These are phyloP conservation scores for Rhodocollybia butyracea DNA, from an alignment of 768 basidiomycete genomes.

Conservation along the genomic window DNA sequence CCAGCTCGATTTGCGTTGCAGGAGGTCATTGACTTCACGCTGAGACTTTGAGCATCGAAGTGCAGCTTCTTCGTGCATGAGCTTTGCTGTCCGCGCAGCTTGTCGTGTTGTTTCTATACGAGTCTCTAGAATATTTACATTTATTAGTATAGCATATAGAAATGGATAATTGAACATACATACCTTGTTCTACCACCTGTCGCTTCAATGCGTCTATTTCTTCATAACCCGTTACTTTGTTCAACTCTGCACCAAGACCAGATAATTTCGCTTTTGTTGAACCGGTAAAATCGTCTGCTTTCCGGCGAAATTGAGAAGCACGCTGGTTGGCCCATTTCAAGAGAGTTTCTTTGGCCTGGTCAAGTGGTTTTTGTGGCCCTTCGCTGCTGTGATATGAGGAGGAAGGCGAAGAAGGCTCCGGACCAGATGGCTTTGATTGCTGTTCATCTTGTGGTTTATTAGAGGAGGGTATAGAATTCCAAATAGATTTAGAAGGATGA, in stretches of 20 bases:
- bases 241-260: slow-evolving; percentile 74
- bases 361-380: slow-evolving; percentile 13
- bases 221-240: slow-evolving; percentile 88
- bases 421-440: background rate
- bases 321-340: slow-evolving; percentile 50
- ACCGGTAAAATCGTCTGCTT: slow-evolving; percentile 56
- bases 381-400: too few relatives aligned
- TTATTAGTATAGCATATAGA: background rate
- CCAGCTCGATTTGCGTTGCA: slow-evolving; percentile 95
- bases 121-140: slow-evolving; percentile 51
- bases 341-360: slow-evolving; percentile 32
- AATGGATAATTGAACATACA: slow-evolving; percentile 18
- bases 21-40: slow-evolving; percentile 91
- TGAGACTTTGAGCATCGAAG: slow-evolving; percentile 79
- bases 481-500: background rate
- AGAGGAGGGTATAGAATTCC: background rate
- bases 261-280: slow-evolving; percentile 60
- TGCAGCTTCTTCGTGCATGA: slow-evolving; percentile 76
- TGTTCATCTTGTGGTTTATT: background rate
- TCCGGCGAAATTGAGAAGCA: slow-evolving; percentile 44
- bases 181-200: slow-evolving; percentile 80
- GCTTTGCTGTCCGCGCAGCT: slow-evolving; percentile 70
- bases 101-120: slow-evolving; percentile 64
- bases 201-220: slow-evolving; percentile 81
- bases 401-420: too few relatives aligned